Evolutionary conservation across 257 asterid genomes (phyloP).

Genomic region (Petunia secreta): DNA sequence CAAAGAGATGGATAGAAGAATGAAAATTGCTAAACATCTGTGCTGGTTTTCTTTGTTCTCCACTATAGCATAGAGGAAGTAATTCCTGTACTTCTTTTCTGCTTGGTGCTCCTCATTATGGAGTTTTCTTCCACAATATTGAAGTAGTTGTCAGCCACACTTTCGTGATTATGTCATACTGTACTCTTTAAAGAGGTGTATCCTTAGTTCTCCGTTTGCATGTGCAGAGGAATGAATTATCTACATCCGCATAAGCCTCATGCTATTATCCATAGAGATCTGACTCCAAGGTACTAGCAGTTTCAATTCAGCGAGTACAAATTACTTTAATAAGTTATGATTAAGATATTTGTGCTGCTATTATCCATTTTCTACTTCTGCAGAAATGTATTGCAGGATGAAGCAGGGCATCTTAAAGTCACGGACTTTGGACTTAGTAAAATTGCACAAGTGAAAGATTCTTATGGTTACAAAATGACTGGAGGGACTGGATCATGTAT

Average conservation of each 20-base stretch:
- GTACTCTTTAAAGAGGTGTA: background rate
- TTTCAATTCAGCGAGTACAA: constrained; percentile 19
- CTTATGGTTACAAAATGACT: constrained; percentile 58
- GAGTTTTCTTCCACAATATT: background rate
- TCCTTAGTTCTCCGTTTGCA: constrained; percentile 24
- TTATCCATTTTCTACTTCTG: constrained; percentile 31
- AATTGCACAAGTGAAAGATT: constrained; percentile 57
- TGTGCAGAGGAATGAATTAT: constrained; percentile 69
- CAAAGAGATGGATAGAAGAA: constrained; percentile 11
- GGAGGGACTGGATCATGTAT: constrained; percentile 76
- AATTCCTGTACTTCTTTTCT: background rate
- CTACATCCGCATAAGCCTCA: constrained; percentile 69
- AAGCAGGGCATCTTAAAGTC: constrained; percentile 65
- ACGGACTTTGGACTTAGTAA: constrained; percentile 66
- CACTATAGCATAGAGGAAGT: background rate
- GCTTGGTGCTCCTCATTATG: background rate
- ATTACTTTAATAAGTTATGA: background rate
- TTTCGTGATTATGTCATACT: background rate
- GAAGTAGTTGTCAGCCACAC: background rate
- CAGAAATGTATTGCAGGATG: constrained; percentile 66
- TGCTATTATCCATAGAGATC: constrained; percentile 67
- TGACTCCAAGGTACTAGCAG: constrained; percentile 62
- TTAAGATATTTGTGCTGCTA: constrained; percentile 2
- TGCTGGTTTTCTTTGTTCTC: background rate
- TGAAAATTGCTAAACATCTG: constrained; percentile 5